phyloP scores from a whole-genome alignment of 192 early-diverging fungal genomes.

The Dissophora ornata region DNA sequence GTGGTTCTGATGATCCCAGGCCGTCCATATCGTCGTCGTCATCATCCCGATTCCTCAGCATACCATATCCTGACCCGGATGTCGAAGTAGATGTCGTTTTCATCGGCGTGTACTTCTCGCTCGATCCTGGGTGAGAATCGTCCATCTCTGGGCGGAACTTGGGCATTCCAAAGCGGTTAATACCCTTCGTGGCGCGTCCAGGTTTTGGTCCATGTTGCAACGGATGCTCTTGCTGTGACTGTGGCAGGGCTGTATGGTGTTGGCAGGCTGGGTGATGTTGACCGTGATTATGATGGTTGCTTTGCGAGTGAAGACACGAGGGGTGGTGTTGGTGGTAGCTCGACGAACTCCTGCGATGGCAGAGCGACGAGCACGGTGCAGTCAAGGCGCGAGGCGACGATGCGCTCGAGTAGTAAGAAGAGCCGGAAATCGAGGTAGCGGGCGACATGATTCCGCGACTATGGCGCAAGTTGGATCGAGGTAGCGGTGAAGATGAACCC shows the following conservation, averaged over 20 bases:
- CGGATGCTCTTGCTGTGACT: not conserved
- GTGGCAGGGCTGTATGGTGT: not conserved
- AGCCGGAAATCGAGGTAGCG: conserved; percentile 18
- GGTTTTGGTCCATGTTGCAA: conserved; percentile 11
- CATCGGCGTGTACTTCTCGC: not conserved
- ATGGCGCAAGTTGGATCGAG: not conserved
- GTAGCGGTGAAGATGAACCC: not conserved
- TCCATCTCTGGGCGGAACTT: conserved; percentile 28
- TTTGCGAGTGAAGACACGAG: conserved; percentile 21
- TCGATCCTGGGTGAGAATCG: conserved; percentile 16
- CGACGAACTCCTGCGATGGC: conserved; percentile 12
- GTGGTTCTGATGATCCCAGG: conserved; percentile 26
- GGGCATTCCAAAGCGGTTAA: conserved; percentile 31
- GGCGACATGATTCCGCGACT: conserved; percentile 20
- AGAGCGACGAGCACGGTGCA: conserved; percentile 32
- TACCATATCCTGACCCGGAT: conserved; percentile 27
- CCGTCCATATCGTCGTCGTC: conserved; percentile 15
- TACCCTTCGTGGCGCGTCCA: conserved; percentile 42
- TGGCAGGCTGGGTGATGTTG: conserved; percentile 37
- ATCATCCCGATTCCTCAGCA: conserved; percentile 8
- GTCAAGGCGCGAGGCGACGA: conserved; percentile 17
- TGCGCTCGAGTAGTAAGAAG: conserved; percentile 24
- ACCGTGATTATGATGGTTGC: conserved; percentile 9
- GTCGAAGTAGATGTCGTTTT: conserved; percentile 26
- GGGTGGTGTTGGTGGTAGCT: conserved; percentile 17